phyloP scores from a whole-genome alignment of 345 rosid species.

The Pugionium cornutum region DNA sequence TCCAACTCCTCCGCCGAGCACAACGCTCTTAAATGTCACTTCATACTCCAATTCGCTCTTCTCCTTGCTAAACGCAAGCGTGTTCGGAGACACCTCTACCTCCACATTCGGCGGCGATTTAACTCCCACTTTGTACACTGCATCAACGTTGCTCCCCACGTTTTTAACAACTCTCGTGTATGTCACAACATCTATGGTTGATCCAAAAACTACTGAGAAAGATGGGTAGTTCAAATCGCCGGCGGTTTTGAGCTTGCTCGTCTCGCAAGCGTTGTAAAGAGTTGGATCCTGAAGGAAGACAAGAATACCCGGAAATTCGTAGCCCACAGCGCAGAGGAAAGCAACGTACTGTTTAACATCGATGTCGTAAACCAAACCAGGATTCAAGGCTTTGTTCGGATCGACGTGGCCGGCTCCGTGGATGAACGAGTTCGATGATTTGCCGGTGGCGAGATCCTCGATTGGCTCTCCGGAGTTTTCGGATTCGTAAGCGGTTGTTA shows the following conservation, averaged over 20 bases:
- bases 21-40: slow-evolving; percentile 57
- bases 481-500: slow-evolving; percentile 68
- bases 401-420: slow-evolving; percentile 88
- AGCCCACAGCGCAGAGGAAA: slow-evolving; percentile 88
- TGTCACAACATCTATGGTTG: slow-evolving; percentile 42
- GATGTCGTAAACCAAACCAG: slow-evolving; percentile 79
- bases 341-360: slow-evolving; percentile 50
- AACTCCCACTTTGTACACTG: slow-evolving; percentile 61
- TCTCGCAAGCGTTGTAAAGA: slow-evolving; percentile 43
- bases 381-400: slow-evolving; percentile 75
- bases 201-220: slow-evolving; percentile 56
- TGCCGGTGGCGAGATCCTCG: slow-evolving; percentile 70
- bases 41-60: slow-evolving; percentile 53
- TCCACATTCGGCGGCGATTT: slow-evolving; percentile 59
- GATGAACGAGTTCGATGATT: slow-evolving; percentile 63
- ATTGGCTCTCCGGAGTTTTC: slow-evolving; percentile 69
- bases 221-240: slow-evolving; percentile 79
- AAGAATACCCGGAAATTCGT: slow-evolving; percentile 50
- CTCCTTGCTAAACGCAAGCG: slow-evolving; percentile 61
- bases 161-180: slow-evolving; percentile 66
- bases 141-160: slow-evolving; percentile 58
- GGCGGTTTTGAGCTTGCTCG: slow-evolving; percentile 43
- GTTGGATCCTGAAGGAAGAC: slow-evolving; percentile 57
- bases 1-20: slow-evolving; percentile 39
- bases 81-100: slow-evolving; percentile 57